These are phyloP conservation scores for Myriosclerotinia duriaeana DNA, from an alignment of 2,329 filamentous ascomycete species.

Conservation along the genomic window DNA sequence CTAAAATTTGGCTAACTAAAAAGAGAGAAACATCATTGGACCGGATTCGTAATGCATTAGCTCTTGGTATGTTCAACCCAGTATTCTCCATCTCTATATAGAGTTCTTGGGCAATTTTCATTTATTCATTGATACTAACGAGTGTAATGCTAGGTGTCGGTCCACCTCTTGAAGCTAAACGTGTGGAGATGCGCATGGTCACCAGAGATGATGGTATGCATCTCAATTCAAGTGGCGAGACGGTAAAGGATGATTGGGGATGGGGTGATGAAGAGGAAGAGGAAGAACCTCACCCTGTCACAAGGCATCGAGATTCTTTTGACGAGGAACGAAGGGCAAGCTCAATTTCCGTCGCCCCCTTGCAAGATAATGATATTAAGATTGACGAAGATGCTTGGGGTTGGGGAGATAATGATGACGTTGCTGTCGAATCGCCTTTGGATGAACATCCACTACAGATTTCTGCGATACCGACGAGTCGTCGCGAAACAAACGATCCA, in stretches of 20 bases:
- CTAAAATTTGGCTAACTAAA: constrained; percentile 81
- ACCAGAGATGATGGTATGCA: constrained; percentile 65
- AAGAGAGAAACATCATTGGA: constrained; percentile 78
- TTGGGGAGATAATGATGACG: constrained; percentile 70
- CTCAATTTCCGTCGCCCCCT: constrained; percentile 7
- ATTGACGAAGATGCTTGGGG: constrained; percentile 63
- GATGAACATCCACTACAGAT: constrained; percentile 14
- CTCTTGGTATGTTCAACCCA: constrained; percentile 39
- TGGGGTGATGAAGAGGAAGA: constrained; percentile 70
- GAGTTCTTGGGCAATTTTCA: background rate
- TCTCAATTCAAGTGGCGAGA: constrained; percentile 54
- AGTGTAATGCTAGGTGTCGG: constrained; percentile 55
- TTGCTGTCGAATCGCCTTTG: constrained; percentile 40
- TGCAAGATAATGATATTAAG: constrained; percentile 40
- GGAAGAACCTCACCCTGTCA: constrained; percentile 34
- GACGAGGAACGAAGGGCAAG: constrained; percentile 30
- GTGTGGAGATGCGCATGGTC: constrained; percentile 79
- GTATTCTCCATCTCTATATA: background rate
- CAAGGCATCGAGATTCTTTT: constrained; percentile 33
- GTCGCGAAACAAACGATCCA: background rate
- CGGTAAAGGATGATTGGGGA: constrained; percentile 62
- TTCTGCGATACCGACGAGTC: background rate
- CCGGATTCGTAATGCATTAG: constrained; percentile 67
- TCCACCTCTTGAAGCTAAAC: constrained; percentile 69
- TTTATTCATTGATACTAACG: background rate